Base-by-base conservation (phyloP, 306 rosid genomes). In the Dalbergia oliveri region DNA sequence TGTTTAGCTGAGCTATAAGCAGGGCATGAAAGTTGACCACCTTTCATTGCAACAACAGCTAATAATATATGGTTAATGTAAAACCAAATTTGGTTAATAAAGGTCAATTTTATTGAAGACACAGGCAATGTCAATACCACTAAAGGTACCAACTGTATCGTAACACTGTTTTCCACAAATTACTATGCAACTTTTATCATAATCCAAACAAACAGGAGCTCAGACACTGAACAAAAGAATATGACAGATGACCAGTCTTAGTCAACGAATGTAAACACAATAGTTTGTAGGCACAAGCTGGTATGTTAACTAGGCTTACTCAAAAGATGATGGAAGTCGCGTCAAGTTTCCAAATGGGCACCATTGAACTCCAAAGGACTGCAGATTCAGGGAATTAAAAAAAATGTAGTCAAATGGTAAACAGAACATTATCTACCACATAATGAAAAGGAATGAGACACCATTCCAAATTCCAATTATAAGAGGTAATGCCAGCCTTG, bases 351-450 rank as follows among this genome's bases (percentile, higher is more conserved):
- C 97, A 85, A 96, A 93, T 54, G 99, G 99, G 82, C 99, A 96
- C 99, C 99, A 96, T 57, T 96, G 98, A 63, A 96, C 94, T 84
- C 99, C 99, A 72, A 93, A 90, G 63, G 99, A 88, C 98, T 96
- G 97, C 97, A 91, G 63, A 88, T 81, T 83, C 33, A 70, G 47
- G 54, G 87, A 41, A 54, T 54, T 18, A 4, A 15, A 19, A 11
- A 64, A 72, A 50, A 66, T 35, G 12, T 49, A 50, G 59, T 81
- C 54, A 77, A 66, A 78, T 41, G 61, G 33, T 59, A 41, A 56
- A 65, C 39, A 71, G 57, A 64, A 62, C 16, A 31, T 15, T 58
- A 66, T 70, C 39, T 18, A 51, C 14, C 15, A 41, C 9, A 70
- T 49, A 72, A 44, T 34, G 19, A 11, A 79, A 79, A 33, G 58